Percentiles rank a stretch among this genome's conserved stretches.
These are phyloP conservation scores for Serendipita indica DNA, from an alignment of 768 basidiomycete species.

Conservation along the genomic window DNA sequence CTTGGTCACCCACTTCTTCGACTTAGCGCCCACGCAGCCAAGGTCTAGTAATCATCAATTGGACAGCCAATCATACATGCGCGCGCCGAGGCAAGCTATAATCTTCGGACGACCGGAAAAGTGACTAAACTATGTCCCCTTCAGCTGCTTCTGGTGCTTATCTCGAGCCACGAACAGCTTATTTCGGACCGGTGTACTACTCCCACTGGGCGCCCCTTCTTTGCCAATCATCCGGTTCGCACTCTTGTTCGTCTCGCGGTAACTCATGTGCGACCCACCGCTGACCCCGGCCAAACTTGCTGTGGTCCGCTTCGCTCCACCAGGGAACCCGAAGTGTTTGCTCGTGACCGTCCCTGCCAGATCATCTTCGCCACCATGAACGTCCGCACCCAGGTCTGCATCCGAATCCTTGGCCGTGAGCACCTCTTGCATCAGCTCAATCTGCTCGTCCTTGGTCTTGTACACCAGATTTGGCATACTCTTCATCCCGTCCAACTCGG, in stretches of 20 bases:
- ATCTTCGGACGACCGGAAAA: too few species aligned
- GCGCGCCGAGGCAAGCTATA: too few species aligned
- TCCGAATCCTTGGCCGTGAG: constrained; percentile 81
- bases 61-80: too few species aligned
- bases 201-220: constrained; percentile 20
- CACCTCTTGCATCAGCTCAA: constrained; percentile 88
- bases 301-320: constrained; percentile 56
- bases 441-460: constrained; percentile 80
- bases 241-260: constrained; percentile 77
- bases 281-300: constrained; percentile 73
- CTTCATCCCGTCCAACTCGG: constrained; percentile 86
- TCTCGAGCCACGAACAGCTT: constrained; percentile 75
- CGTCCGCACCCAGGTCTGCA: constrained; percentile 75
- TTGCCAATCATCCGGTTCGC: constrained; percentile 33
- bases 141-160: constrained; percentile 48
- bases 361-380: constrained; percentile 26
- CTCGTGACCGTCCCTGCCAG: constrained; percentile 18
- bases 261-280: constrained; percentile 85
- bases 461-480: constrained; percentile 80
- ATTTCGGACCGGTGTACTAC: constrained; percentile 36
- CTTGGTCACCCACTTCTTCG: too few species aligned
- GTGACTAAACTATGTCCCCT: constrained; percentile 18
- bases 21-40: too few species aligned
- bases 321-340: constrained; percentile 15
- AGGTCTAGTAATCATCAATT: too few species aligned